Percentiles rank a stretch among this genome's conserved stretches.
Conservation (phyloP, 2,329 filamentous ascomycete genomes). For the Cercospora citrullina region DNA sequence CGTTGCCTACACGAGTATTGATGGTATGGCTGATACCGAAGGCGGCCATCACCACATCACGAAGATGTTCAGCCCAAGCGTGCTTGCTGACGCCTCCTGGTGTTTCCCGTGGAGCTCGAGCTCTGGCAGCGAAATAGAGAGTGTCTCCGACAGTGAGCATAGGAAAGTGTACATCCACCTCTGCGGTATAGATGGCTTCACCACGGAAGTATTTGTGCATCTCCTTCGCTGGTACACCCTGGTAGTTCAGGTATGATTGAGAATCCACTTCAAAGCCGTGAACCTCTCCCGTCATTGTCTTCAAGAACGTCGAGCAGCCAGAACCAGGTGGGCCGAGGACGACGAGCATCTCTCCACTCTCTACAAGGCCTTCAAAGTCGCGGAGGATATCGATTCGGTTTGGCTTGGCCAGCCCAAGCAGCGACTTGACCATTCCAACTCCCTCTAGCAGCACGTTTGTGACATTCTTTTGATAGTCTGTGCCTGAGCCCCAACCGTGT, state of each 20-base stretch:
- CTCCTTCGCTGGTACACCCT: constrained; percentile 69
- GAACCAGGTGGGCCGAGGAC: constrained; percentile 68
- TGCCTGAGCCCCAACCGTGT: constrained; percentile 51
- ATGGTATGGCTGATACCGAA: constrained; percentile 72
- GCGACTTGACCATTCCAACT: constrained; percentile 41
- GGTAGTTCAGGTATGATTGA: constrained; percentile 76
- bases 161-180: constrained; percentile 80
- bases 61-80: constrained; percentile 62
- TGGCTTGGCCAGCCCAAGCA: constrained; percentile 35
- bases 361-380: constrained; percentile 66
- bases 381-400: constrained; percentile 61
- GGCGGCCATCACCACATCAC: constrained; percentile 73
- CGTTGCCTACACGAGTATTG: constrained; percentile 72
- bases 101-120: constrained; percentile 63
- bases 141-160: constrained; percentile 77
- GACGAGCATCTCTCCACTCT: constrained; percentile 72
- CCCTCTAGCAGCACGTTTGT: constrained; percentile 49
- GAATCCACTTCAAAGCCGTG: constrained; percentile 75
- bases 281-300: constrained; percentile 79
- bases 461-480: constrained; percentile 55
- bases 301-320: constrained; percentile 81
- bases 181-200: constrained; percentile 83
- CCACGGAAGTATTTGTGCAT: constrained; percentile 79
- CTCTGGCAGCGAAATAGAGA: constrained; percentile 72
- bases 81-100: constrained; percentile 58